Evolutionary conservation across 768 basidiomycete species (phyloP).

Genomic region (Saitozyma podzolica): DNA sequence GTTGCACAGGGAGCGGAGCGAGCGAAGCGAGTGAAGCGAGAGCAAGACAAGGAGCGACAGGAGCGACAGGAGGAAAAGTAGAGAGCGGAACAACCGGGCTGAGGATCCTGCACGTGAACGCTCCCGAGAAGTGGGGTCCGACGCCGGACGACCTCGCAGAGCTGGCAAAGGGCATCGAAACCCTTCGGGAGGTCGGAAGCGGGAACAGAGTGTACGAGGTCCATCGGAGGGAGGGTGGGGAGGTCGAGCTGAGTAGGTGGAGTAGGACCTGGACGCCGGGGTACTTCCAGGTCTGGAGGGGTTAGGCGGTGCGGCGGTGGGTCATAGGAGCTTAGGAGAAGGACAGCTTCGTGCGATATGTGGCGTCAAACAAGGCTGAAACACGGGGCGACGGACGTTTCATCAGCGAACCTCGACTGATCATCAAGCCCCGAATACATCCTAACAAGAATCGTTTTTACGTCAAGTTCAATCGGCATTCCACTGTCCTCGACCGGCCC

Average conservation of each 20-base stretch:
- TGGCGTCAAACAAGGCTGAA: no score
- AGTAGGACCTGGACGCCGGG: constrained; percentile 29
- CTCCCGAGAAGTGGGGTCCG: constrained; percentile 29
- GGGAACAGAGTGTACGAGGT: constrained; percentile 45
- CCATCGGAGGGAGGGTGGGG: constrained; percentile 22
- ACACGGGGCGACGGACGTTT: no score
- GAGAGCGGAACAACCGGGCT: background rate
- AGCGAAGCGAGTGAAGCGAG: no score
- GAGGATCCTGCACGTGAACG: constrained; percentile 34
- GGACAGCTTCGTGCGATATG: no score
- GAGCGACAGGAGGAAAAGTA: no score
- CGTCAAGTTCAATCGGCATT: no score
- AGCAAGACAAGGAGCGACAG: no score
- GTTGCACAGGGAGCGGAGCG: background rate
- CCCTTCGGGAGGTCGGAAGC: constrained; percentile 32
- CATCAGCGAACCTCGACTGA: no score
- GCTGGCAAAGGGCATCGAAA: constrained; percentile 18
- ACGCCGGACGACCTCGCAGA: constrained; percentile 26
- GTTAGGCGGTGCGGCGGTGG: constrained; percentile 5
- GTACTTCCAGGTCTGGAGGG: constrained; percentile 44
- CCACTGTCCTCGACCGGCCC: no score
- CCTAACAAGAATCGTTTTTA: no score
- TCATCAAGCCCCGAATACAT: no score
- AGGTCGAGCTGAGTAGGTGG: constrained; percentile 36
- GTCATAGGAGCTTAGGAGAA: no score